Evolutionary conservation across 305 asterid species (phyloP), one percentile per base, ranked within the genome.

Genomic region (Fraxinus nigra): DNA sequence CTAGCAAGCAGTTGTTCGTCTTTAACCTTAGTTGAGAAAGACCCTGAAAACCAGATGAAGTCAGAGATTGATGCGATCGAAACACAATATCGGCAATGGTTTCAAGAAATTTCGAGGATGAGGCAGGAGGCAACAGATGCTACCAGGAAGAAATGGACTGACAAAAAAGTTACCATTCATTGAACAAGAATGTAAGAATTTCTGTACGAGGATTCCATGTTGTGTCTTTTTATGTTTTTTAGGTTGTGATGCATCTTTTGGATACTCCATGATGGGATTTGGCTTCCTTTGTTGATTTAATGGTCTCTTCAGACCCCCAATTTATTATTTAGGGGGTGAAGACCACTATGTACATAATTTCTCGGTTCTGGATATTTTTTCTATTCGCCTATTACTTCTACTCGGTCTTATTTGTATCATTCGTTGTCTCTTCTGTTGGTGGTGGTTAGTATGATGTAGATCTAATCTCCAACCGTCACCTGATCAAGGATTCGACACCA

Each of bases 31-130:
- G 37, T 8, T n/a, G 89, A 78, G 82, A 87, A 79, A 34, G 91
- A 85, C 14, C 82, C 75, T 0, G 93, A 90, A 2, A 28, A 73
- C 2, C 88, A 89, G 84, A 20, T 90, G 79, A 88, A 85, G 82
- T 37, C 81, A 38, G 92, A 92, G 83, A 87, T 92, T 65, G 89
- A 91, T 5, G 87, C 91, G 7, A 90, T 94, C n/a, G 92, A 94
- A 69, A 37, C 77, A 7, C 92, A 90, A 7, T 89, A 94, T 84
- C 92, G 83, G 56, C 92, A 89, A 4, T 86, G 92, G 91, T 76
- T 86, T 72, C 88, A 84, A 78, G 91, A 92, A 78, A 92, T 94
- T 63, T 43, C 87, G 0, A 88, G 76, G 84, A 87, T 85, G 95
- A 92, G 82, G 84, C 85, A 86, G 83, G 92, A 84, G 34, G 97